Conservation (phyloP, 2,329 filamentous ascomycete genomes). For the Diaporthe destruens region DNA sequence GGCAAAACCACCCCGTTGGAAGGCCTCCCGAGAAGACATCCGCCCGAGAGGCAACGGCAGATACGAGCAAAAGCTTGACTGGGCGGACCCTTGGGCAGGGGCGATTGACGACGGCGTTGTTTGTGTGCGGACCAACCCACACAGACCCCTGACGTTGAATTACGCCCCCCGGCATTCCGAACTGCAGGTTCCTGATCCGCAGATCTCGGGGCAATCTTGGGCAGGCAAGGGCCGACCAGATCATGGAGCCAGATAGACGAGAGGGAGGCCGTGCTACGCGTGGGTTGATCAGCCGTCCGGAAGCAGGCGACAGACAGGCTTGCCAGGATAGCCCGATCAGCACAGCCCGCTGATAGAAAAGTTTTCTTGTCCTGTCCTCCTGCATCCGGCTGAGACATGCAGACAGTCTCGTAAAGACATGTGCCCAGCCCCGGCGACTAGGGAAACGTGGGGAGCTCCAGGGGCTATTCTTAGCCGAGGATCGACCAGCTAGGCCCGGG, state of each 20-base stretch:
- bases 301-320: conserved; percentile 23
- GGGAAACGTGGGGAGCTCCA: conserved; percentile 37
- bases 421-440: conserved; percentile 27
- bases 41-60: conserved; percentile 15
- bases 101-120: neutral
- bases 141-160: conserved; percentile 10
- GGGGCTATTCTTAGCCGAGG: conserved; percentile 38
- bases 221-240: conserved; percentile 22
- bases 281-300: conserved; percentile 19
- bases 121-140: neutral
- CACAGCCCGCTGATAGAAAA: conserved; percentile 21
- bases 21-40: conserved; percentile 26
- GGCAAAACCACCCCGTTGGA: neutral
- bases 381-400: conserved; percentile 28
- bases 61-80: conserved; percentile 29
- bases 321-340: conserved; percentile 21
- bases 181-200: conserved; percentile 28
- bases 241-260: conserved; percentile 26
- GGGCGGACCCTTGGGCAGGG: conserved; percentile 20
- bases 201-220: conserved; percentile 33
- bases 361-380: conserved; percentile 2
- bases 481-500: conserved; percentile 34
- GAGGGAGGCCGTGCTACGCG: conserved; percentile 26
- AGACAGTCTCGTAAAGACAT: conserved; percentile 33
- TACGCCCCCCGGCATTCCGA: conserved; percentile 16